phyloP scores from a whole-genome alignment of 306 rosid genomes.

The Benincasa hispida region DNA sequence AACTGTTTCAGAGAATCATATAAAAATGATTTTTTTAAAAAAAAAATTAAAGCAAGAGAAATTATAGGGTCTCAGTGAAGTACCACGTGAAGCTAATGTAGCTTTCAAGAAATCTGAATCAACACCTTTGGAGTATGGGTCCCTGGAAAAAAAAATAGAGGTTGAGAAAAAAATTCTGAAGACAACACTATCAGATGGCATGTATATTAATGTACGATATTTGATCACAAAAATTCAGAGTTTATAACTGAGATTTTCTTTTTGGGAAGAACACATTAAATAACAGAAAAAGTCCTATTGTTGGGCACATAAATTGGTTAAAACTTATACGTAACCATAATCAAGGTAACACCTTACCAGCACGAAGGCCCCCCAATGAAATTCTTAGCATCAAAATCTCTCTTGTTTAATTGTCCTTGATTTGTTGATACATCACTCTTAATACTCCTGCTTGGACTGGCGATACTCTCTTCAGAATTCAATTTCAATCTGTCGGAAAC shows the following conservation, averaged over 20 bases:
- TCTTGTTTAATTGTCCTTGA: slow-evolving; percentile 23
- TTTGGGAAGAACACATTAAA: not conserved
- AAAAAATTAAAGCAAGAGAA: not conserved
- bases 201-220: not conserved
- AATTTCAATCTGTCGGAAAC: slow-evolving; percentile 23
- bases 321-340: slow-evolving; percentile 1
- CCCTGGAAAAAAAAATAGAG: slow-evolving; percentile 35
- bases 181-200: not conserved
- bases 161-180: not conserved
- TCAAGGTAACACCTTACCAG: slow-evolving; percentile 44
- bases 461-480: slow-evolving; percentile 16
- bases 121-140: slow-evolving; percentile 66
- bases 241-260: not conserved
- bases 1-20: not conserved
- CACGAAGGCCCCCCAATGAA: slow-evolving; percentile 70
- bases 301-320: slow-evolving; percentile 5
- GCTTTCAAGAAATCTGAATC: slow-evolving; percentile 56
- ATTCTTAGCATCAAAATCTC: slow-evolving; percentile 27
- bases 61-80: not conserved
- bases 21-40: not conserved
- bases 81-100: slow-evolving; percentile 67
- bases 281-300: slow-evolving; percentile 1
- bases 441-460: slow-evolving; percentile 11
- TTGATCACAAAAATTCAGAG: not conserved
- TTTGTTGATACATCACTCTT: slow-evolving; percentile 29